Base-by-base conservation (phyloP, 345 rosid genomes). In the Citrus trifoliata region DNA sequence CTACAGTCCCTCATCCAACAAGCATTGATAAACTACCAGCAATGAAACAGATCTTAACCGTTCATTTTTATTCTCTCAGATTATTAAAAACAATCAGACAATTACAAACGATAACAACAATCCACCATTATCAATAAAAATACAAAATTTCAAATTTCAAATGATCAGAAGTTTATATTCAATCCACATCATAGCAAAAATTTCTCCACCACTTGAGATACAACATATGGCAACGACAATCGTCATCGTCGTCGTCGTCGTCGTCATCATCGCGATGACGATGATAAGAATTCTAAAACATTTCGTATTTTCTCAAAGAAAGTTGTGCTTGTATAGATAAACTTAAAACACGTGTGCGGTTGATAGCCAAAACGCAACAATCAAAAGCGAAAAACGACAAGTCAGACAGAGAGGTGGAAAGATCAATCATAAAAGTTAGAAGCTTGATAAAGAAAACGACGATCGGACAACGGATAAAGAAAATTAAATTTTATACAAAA, bases 1-100 rank as follows among this genome's bases (percentile, higher is more conserved):
- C 70, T 48, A 75, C 40, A 78, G 42, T 38, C 53, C 73, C 76
- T 71, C 65, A 71, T 62, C 84, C 82, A 77, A 70, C 51, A 65
- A 10, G 61, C 56, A 68, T 19, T 56, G 4, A 3, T 38, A 42
- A 69, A 63, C 38, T 28, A 35, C n/a, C 53, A 60, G 27, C 70
- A 38, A 7, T 58, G 30, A 22, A 61, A 73, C 63, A 27, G 18
- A 46, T 46, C 51, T 46, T 46, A 13, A 46, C 3, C 51, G 51
- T 46, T 46, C 51, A 3, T 12, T 46, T 46, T 53, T 53, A 53
- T 53, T 53, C n/a, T 53, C 22, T 53, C 58, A 16, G 21, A 18
- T 53, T 53, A 5, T 53, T 18, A 53, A 53, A 16, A 53, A 53
- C 14, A 62, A 62, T 27, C 35, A 9, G 38, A 25, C 9, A 74